Evolutionary conservation across 2,329 filamentous ascomycete genomes (phyloP).

Genomic region (Rutstroemia sp.): DNA sequence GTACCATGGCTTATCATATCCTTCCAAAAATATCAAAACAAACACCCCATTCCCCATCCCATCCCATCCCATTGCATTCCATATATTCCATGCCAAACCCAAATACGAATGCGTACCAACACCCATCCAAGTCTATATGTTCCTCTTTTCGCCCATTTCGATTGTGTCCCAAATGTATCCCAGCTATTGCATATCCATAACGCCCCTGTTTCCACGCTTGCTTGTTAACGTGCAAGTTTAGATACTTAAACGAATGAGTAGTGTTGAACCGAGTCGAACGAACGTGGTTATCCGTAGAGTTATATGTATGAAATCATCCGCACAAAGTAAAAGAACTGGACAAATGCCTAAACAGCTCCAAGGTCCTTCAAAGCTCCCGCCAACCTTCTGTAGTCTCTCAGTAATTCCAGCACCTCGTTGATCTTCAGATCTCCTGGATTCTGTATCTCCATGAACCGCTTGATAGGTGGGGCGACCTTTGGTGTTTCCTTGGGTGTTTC

Average conservation of each 20-base stretch:
- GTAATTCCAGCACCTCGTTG: conserved; percentile 63
- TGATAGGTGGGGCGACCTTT: conserved; percentile 58
- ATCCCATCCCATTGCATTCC: neutral
- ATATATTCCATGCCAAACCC: neutral
- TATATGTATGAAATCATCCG: neutral
- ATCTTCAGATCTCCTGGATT: conserved; percentile 64
- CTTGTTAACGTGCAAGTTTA: too few relatives aligned
- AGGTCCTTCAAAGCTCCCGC: conserved; percentile 57
- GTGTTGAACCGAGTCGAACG: neutral
- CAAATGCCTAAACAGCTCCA: conserved; percentile 42
- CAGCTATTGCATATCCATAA: neutral
- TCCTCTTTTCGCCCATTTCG: neutral
- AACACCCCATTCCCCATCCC: neutral
- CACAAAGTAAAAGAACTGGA: neutral
- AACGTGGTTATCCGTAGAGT: neutral
- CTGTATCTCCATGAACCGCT: conserved; percentile 65
- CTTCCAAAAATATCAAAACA: too few relatives aligned
- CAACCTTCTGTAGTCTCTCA: conserved; percentile 68
- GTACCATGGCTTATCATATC: too few relatives aligned
- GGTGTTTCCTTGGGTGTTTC: conserved; percentile 42
- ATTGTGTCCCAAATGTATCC: neutral
- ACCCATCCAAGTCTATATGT: conserved; percentile 5
- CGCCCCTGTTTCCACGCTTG: neutral
- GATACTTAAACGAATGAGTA: neutral
- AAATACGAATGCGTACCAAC: neutral